Conservation (phyloP, 495 filamentous ascomycete genomes). For the Halenospora varia region DNA sequence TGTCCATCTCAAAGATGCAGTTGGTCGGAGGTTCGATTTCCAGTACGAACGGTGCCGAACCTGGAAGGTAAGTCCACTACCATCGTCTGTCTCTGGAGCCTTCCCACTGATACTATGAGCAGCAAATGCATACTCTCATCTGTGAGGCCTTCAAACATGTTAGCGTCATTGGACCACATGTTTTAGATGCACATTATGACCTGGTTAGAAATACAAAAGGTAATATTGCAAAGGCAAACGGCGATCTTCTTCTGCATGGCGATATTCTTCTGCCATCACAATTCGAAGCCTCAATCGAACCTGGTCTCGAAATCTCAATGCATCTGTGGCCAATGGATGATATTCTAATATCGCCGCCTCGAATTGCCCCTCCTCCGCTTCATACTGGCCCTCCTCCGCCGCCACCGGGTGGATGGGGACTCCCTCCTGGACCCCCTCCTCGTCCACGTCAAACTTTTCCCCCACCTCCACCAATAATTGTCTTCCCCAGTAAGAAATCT, state of each 20-base stretch:
- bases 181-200: conserved; percentile 82
- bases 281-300: conserved; percentile 82
- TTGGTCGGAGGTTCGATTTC: conserved; percentile 78
- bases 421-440: not conserved
- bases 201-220: too few relatives aligned
- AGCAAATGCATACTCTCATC: conserved; percentile 86
- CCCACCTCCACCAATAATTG: too few relatives aligned
- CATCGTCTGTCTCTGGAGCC: not conserved
- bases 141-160: conserved; percentile 85
- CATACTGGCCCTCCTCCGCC: too few relatives aligned
- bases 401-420: not conserved
- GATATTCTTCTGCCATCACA: conserved; percentile 85
- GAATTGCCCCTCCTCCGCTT: too few relatives aligned
- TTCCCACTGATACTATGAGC: not conserved
- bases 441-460: too few relatives aligned
- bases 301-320: conserved; percentile 90
- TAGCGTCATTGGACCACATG: conserved; percentile 75
- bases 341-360: too few relatives aligned
- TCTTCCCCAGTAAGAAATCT: too few relatives aligned
- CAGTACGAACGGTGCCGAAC: conserved; percentile 76
- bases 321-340: conserved; percentile 87
- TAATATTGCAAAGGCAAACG: too few relatives aligned
- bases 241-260: conserved; percentile 75
- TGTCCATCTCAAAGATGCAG: conserved; percentile 64
- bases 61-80: conserved; percentile 59